Percentiles rank a stretch among this genome's conserved stretches.
Evolutionary conservation across 2,329 filamentous ascomycete species (phyloP).

Genomic region (Rasamsonia emersonii): DNA sequence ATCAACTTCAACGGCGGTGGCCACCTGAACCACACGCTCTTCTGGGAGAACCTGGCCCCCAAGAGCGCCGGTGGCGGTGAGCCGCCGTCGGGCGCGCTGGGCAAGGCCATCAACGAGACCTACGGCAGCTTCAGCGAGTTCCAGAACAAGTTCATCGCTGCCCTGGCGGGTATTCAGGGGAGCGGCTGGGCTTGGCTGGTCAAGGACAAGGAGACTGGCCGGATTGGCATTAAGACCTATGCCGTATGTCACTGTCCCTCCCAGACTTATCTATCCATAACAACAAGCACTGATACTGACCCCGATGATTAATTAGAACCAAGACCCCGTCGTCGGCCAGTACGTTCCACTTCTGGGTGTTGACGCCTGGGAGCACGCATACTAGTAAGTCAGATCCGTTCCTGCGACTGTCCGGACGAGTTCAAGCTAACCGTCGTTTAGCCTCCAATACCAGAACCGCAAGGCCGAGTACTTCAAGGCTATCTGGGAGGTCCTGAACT

Average conservation of each 20-base stretch:
- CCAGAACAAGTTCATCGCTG: constrained; percentile 56
- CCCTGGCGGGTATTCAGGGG: constrained; percentile 57
- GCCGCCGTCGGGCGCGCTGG: constrained; percentile 50
- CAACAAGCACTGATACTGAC: neutral
- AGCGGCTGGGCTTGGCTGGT: constrained; percentile 58
- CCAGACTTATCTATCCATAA: too few species aligned
- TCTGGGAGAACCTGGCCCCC: constrained; percentile 61
- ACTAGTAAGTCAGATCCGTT: constrained; percentile 53
- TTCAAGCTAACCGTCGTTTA: constrained; percentile 22
- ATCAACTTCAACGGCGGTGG: constrained; percentile 60
- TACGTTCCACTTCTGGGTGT: constrained; percentile 77
- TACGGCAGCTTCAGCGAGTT: constrained; percentile 52
- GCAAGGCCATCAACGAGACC: constrained; percentile 49
- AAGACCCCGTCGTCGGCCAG: constrained; percentile 79
- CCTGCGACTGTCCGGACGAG: neutral
- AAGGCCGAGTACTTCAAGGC: constrained; percentile 93
- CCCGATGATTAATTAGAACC: constrained; percentile 47
- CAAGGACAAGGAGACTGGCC: constrained; percentile 53
- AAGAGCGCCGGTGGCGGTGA: constrained; percentile 55
- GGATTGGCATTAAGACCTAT: constrained; percentile 54
- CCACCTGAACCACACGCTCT: constrained; percentile 55
- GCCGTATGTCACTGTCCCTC: constrained; percentile 34
- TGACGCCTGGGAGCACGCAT: constrained; percentile 94
- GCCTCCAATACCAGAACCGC: constrained; percentile 89
- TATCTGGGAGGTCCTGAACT: constrained; percentile 94